phyloP scores from a whole-genome alignment of 495 filamentous ascomycete genomes.

The Penicillium coprophilum region DNA sequence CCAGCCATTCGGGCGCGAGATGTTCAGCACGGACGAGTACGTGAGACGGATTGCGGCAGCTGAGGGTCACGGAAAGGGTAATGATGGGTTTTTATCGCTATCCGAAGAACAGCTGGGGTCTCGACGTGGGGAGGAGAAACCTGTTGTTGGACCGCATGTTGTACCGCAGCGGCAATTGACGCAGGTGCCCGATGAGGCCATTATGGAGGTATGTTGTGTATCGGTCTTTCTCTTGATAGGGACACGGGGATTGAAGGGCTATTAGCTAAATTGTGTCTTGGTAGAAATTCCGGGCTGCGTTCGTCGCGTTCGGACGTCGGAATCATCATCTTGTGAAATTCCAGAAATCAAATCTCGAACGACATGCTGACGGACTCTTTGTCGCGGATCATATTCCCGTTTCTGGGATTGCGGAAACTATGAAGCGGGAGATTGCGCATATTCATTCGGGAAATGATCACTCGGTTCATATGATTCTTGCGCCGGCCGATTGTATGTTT shows the following conservation, averaged over 20 bases:
- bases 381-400: constrained; percentile 24
- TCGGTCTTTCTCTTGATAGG: no score
- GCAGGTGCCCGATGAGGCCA: constrained; percentile 26
- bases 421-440: constrained; percentile 73
- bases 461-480: constrained; percentile 72
- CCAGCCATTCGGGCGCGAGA: constrained; percentile 33
- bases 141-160: constrained; percentile 34
- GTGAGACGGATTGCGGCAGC: constrained; percentile 26
- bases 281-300: constrained; percentile 31
- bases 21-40: constrained; percentile 35
- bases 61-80: constrained; percentile 28
- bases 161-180: constrained; percentile 38
- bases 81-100: constrained; percentile 25
- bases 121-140: constrained; percentile 17
- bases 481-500: constrained; percentile 64
- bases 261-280: neutral
- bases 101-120: constrained; percentile 18
- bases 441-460: constrained; percentile 66
- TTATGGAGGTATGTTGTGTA: constrained; percentile 31
- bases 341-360: constrained; percentile 28
- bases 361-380: constrained; percentile 32
- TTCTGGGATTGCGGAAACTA: constrained; percentile 17
- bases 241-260: neutral
- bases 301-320: constrained; percentile 25
- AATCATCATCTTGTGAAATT: constrained; percentile 37